Percentiles rank a stretch among this genome's conserved stretches.
phyloP scores from a whole-genome alignment of 1,284 basidiomycete genomes.

The Tylopilus sp. region DNA sequence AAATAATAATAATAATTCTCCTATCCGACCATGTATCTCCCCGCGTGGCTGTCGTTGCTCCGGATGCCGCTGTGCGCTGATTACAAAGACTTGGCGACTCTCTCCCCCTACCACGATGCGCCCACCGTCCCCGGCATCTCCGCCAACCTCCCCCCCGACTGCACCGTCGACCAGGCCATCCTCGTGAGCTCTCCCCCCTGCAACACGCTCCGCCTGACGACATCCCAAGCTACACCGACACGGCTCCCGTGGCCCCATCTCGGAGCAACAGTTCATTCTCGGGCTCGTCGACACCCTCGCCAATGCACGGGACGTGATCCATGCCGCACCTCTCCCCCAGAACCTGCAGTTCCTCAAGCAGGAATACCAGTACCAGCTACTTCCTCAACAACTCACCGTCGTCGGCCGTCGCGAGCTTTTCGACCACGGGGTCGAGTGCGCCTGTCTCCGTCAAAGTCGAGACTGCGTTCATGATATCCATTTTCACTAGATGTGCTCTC shows the following conservation, averaged over 20 bases:
- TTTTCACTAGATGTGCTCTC: slow-evolving; percentile 17
- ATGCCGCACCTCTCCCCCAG: slow-evolving; percentile 33
- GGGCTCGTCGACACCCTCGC: slow-evolving; percentile 39
- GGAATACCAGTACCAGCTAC: slow-evolving; percentile 41
- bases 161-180: slow-evolving; percentile 45
- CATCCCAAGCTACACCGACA: slow-evolving; percentile 40
- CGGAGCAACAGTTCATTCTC: slow-evolving; percentile 37
- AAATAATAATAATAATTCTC: too few species aligned
- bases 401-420: slow-evolving; percentile 44
- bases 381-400: slow-evolving; percentile 43
- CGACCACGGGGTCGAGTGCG: slow-evolving; percentile 44
- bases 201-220: not conserved
- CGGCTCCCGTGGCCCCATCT: slow-evolving; percentile 41
- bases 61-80: too few species aligned
- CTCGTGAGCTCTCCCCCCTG: slow-evolving; percentile 29
- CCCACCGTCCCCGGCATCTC: slow-evolving; percentile 37
- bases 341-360: slow-evolving; percentile 42
- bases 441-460: not conserved
- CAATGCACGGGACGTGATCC: slow-evolving; percentile 30
- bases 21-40: slow-evolving; percentile 15
- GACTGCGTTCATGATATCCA: not conserved
- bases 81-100: slow-evolving; percentile 35
- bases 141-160: slow-evolving; percentile 41
- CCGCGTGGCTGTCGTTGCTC: too few species aligned
- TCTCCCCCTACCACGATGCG: slow-evolving; percentile 40